Conservation (phyloP, 192 early-diverging fungal species). For the Pilaira anomala region DNA sequence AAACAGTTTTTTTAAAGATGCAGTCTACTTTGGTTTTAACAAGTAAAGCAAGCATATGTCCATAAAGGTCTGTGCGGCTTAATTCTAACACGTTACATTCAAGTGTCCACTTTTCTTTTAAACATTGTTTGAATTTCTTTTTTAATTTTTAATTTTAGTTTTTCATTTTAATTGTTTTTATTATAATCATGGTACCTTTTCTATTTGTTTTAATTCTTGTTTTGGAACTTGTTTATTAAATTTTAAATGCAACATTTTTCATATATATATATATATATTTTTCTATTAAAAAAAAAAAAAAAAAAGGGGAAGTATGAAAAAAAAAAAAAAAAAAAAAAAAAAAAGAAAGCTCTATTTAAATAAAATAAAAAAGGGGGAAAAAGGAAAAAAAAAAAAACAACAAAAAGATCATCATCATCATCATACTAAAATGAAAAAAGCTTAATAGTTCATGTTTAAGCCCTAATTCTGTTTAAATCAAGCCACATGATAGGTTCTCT, state of each 20-base stretch:
- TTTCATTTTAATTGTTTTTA: too few species aligned
- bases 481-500: too few species aligned
- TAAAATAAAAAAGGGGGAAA: too few species aligned
- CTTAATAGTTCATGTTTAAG: too few species aligned
- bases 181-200: constrained; percentile 4
- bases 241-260: constrained; percentile 7
- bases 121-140: constrained; percentile 47
- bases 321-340: neutral
- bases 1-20: constrained; percentile 50
- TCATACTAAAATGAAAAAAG: too few species aligned
- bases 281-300: neutral
- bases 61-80: constrained; percentile 69
- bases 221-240: constrained; percentile 5
- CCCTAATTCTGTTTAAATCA: too few species aligned
- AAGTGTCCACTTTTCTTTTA: constrained; percentile 40
- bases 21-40: constrained; percentile 55
- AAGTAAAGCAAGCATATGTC: constrained; percentile 78
- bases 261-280: neutral
- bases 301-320: too few species aligned
- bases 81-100: constrained; percentile 63
- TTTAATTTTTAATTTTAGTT: neutral
- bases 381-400: neutral
- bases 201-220: neutral
- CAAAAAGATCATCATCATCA: too few species aligned
- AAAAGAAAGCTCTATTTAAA: neutral